A percentile compares a stretch with the other conserved stretches of the same genome.
Conservation (phyloP, 2,329 filamentous ascomycete genomes). For the Hymenoscyphus albidus region DNA sequence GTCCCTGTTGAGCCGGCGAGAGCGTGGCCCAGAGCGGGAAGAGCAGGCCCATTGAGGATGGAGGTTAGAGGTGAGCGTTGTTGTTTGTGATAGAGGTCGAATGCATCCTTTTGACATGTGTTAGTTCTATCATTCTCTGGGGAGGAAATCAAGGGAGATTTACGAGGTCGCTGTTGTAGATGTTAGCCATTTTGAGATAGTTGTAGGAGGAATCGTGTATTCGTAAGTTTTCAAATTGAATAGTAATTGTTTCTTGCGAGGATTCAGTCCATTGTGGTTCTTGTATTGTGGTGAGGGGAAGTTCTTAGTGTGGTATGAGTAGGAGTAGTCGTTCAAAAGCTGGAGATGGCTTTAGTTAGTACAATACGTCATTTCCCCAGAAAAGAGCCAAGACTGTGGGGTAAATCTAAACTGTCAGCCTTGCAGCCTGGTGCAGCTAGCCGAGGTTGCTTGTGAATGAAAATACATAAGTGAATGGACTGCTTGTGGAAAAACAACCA, state of each 20-base stretch:
- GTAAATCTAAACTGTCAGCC: not conserved
- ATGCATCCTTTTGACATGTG: slow-evolving; percentile 29
- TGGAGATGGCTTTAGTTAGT: not conserved
- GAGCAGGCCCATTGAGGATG: slow-evolving; percentile 36
- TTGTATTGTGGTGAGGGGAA: not conserved
- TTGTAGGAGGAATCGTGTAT: not conserved
- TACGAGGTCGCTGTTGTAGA: slow-evolving; percentile 44
- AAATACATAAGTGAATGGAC: too few relatives aligned
- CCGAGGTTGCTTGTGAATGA: not conserved
- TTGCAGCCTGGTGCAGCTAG: not conserved
- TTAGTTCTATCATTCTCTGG: not conserved
- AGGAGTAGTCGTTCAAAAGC: not conserved
- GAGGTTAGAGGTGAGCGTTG: slow-evolving; percentile 35
- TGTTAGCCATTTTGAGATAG: slow-evolving; percentile 26
- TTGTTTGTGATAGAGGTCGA: slow-evolving; percentile 33
- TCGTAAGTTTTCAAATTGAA: not conserved
- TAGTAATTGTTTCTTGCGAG: not conserved
- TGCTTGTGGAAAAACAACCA: not conserved
- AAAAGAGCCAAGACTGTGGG: not conserved
- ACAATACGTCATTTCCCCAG: slow-evolving; percentile 4
- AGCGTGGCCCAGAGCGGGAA: slow-evolving; percentile 78
- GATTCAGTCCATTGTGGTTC: not conserved
- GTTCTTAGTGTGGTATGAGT: not conserved
- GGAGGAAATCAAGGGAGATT: slow-evolving; percentile 12
- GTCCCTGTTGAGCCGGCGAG: slow-evolving; percentile 75